Base-by-base conservation (phyloP, 1,284 basidiomycete species). In the Fistulinella cinereoalba region DNA sequence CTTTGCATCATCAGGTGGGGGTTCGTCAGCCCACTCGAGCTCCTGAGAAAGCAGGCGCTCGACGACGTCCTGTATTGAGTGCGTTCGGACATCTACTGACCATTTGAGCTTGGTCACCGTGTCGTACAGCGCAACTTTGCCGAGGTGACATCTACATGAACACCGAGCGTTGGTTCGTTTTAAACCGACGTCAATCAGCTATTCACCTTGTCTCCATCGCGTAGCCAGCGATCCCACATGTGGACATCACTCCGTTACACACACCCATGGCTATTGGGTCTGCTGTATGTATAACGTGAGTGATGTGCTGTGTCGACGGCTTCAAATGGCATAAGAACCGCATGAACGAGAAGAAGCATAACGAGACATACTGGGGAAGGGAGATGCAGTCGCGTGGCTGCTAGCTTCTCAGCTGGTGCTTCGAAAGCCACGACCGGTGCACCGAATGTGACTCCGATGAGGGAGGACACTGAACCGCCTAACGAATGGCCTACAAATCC, bases 71-170 rank as follows among this genome's bases (percentile, higher is more conserved):
- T 75, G 77, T 58, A 97, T 94, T 6, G 80, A 71, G 61, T 97
- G 94, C 29, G 80, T 85, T 38, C 83, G 73, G n/a, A 92, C 65
- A 55, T 88, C 83, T 28, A 88, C 85, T 13, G 73, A 69, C 96
- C 96, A 98, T 4, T 84, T 83, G 29, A 89, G 76, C 60, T 85
- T 81, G 9, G 78, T 80, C 23, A 96, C 87, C 0, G 94, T 93
- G 63, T 98, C 94, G 64, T 93, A 97, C 11, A 90, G 71, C 47
- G 93, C 85, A 11, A 83, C 83, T 69, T 87, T 81, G 34, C 95
- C 95, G 0, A 88, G 73, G 60, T 93, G 92, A 60, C 92, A 92
- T 27, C 75, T 77, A 33, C n/a, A 15, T 58, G 51, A 67, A 53
- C 18, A 56, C 61, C 33, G 12, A 27, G 12, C 25, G 7, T 7